A percentile compares a stretch with the other conserved stretches of the same genome.
These are phyloP conservation scores for Trypanosoma melophagium DNA, from an alignment of 208 protist genomes.

Conservation along the genomic window DNA sequence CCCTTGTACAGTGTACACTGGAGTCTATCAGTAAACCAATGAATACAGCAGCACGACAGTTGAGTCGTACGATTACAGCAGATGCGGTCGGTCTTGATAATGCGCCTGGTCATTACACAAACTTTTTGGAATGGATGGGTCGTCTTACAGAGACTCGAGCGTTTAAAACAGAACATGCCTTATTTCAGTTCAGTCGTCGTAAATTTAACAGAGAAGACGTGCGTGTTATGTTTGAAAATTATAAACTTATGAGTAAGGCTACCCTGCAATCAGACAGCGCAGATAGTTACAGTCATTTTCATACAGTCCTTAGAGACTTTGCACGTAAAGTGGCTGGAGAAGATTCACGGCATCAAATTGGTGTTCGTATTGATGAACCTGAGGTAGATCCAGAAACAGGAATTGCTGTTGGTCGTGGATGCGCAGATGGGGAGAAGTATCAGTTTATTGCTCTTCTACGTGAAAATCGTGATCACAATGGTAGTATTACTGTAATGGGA, in stretches of 20 bases:
- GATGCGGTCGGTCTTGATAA: slow-evolving; percentile 86
- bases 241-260: slow-evolving; percentile 84
- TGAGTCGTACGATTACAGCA: slow-evolving; percentile 82
- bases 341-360: slow-evolving; percentile 87
- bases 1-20: slow-evolving; percentile 75
- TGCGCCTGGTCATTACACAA: slow-evolving; percentile 87
- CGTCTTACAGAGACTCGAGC: slow-evolving; percentile 84
- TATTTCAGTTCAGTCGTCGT: slow-evolving; percentile 86
- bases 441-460: slow-evolving; percentile 77
- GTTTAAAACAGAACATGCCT: slow-evolving; percentile 88
- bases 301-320: slow-evolving; percentile 85
- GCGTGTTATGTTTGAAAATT: slow-evolving; percentile 90
- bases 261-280: slow-evolving; percentile 70
- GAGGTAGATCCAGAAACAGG: slow-evolving; percentile 80
- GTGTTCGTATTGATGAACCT: slow-evolving; percentile 86
- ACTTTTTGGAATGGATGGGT: slow-evolving; percentile 91
- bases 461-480: slow-evolving; percentile 78
- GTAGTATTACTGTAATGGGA: slow-evolving; percentile 70
- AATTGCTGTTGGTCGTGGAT: slow-evolving; percentile 77
- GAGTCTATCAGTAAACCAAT: slow-evolving; percentile 77
- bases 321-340: slow-evolving; percentile 86
- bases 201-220: slow-evolving; percentile 90
- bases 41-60: slow-evolving; percentile 62
- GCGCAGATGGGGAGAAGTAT: slow-evolving; percentile 86
- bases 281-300: slow-evolving; percentile 90